phyloP scores from a whole-genome alignment of 257 asterid genomes.

The Solanum pinnatisectum region DNA sequence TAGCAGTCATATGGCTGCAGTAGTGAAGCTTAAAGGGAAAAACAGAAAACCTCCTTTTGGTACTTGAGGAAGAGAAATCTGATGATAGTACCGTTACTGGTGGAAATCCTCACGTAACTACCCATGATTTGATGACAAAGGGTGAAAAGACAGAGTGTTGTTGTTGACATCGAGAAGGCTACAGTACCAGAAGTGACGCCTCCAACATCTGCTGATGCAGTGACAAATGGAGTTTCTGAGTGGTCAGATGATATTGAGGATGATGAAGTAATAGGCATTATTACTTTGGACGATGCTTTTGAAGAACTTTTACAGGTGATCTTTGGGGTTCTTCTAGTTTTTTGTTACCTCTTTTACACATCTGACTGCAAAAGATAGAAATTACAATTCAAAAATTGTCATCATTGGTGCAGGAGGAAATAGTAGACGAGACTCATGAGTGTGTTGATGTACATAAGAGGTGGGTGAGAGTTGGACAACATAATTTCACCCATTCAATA shows the following conservation, averaged over 20 bases:
- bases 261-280: constrained; percentile 76
- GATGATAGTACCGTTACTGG: constrained; percentile 26
- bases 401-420: constrained; percentile 60
- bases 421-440: constrained; percentile 91
- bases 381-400: no score
- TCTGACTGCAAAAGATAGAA: neutral
- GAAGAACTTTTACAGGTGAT: constrained; percentile 92
- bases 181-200: constrained; percentile 17
- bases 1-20: constrained; percentile 91
- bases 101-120: constrained; percentile 22
- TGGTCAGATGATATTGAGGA: constrained; percentile 52
- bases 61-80: constrained; percentile 23
- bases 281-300: constrained; percentile 84
- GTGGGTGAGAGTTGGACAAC: constrained; percentile 16
- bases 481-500: neutral
- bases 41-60: constrained; percentile 29
- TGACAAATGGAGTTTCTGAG: constrained; percentile 16
- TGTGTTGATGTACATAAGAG: constrained; percentile 86
- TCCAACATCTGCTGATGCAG: constrained; percentile 23
- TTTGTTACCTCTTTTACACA: neutral
- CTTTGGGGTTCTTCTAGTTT: neutral
- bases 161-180: constrained; percentile 47
- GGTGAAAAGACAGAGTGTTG: constrained; percentile 30
- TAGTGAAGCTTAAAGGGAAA: constrained; percentile 49
- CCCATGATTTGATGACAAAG: constrained; percentile 33